Percentiles rank a stretch among this genome's conserved stretches.
Conservation (phyloP, 495 filamentous ascomycete species). For the Aspergillus cavernicola region DNA sequence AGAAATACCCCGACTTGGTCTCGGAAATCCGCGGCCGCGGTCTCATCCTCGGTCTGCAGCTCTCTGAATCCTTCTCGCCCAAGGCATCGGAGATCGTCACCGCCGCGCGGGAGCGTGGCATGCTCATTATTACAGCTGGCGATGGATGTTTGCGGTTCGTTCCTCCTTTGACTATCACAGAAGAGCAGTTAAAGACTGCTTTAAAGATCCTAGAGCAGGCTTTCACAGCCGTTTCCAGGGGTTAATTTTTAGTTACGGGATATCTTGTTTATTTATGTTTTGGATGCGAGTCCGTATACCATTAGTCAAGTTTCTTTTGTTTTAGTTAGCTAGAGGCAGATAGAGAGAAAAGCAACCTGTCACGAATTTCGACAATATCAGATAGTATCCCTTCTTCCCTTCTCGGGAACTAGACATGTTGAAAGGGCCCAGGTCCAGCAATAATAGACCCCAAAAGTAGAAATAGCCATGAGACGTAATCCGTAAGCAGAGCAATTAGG, state of each 20-base stretch:
- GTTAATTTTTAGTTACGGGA: not conserved
- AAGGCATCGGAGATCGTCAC: conserved; percentile 61
- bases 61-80: conserved; percentile 62
- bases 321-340: not conserved
- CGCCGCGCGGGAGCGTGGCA: conserved; percentile 80
- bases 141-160: conserved; percentile 86
- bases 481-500: too few relatives aligned
- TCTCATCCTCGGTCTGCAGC: conserved; percentile 79
- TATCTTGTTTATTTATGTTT: not conserved
- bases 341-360: conserved; percentile 11
- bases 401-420: too few relatives aligned
- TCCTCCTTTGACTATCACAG: conserved; percentile 71
- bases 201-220: conserved; percentile 74
- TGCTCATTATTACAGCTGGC: conserved; percentile 89
- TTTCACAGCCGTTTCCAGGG: conserved; percentile 49
- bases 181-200: conserved; percentile 71
- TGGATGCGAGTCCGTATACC: conserved; percentile 4
- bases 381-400: too few relatives aligned
- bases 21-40: conserved; percentile 78
- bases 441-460: too few relatives aligned
- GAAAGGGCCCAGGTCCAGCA: too few relatives aligned
- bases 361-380: too few relatives aligned
- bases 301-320: not conserved
- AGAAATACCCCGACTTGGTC: conserved; percentile 67
- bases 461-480: too few relatives aligned